phyloP scores from a whole-genome alignment of 805 yeast genomes.

The Brettanomyces naardenensis region DNA sequence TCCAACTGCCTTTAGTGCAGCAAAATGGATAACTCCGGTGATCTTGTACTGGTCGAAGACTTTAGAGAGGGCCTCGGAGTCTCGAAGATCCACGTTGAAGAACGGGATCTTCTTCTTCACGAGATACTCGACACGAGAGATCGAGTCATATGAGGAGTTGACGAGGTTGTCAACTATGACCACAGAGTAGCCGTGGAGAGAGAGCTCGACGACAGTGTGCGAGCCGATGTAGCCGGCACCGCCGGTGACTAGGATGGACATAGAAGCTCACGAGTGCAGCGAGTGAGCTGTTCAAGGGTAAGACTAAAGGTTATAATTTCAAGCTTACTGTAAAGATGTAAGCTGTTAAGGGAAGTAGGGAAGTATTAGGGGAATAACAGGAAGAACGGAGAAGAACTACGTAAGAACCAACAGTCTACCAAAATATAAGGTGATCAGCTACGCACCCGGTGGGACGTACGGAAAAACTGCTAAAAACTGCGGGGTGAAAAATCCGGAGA shows the following conservation, averaged over 20 bases:
- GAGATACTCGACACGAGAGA: slow-evolving; percentile 2
- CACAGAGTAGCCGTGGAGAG: neutral
- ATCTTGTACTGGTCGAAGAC: neutral
- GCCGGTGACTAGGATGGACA: slow-evolving; percentile 2
- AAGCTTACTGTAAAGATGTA: no score
- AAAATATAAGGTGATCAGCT: no score
- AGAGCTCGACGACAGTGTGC: slow-evolving; percentile 2
- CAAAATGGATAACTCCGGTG: slow-evolving; percentile 1
- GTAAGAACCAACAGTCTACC: no score
- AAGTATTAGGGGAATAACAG: no score
- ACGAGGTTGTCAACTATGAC: slow-evolving; percentile 2
- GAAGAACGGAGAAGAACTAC: no score
- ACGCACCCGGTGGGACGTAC: no score
- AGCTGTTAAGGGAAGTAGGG: no score
- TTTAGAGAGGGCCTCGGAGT: neutral
- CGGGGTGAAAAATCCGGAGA: no score
- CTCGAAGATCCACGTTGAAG: slow-evolving; percentile 1
- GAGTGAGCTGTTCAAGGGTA: no score
- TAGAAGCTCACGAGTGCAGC: no score
- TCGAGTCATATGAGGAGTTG: slow-evolving; percentile 1
- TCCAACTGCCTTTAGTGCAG: slow-evolving; percentile 1
- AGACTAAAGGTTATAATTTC: no score
- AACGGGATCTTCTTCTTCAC: neutral
- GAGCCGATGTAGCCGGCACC: slow-evolving; percentile 3
- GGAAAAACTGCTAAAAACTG: no score